A percentile compares a stretch with the other conserved stretches of the same genome.
Evolutionary conservation across 441 rosid species (phyloP).

Genomic region (Flueggea neowawraea): DNA sequence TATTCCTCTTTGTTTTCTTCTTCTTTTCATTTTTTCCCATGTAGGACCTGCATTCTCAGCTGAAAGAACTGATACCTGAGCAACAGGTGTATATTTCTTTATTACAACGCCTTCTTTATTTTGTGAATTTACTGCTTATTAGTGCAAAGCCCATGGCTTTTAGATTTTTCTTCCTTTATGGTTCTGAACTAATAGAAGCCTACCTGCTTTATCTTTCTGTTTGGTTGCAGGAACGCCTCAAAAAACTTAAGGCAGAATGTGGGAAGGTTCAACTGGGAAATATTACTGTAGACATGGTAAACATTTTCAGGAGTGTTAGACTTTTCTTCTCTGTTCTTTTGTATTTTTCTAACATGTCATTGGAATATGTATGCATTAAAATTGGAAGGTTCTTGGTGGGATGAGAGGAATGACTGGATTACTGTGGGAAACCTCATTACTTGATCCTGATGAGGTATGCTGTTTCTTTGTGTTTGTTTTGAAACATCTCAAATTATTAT

Average conservation of each 20-base stretch:
- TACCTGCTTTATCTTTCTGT: slow-evolving; percentile 13
- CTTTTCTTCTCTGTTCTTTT: not conserved
- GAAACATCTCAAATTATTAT: not conserved
- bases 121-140: not conserved
- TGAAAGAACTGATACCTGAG: slow-evolving; percentile 90
- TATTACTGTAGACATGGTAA: slow-evolving; percentile 93
- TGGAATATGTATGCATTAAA: not conserved
- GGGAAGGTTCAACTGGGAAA: slow-evolving; percentile 91
- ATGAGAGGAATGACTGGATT: slow-evolving; percentile 99
- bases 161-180: not conserved
- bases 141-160: too few species aligned
- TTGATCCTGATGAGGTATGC: slow-evolving; percentile 90
- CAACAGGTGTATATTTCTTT: slow-evolving; percentile 57
- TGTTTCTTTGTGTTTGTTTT: not conserved
- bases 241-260: slow-evolving; percentile 72
- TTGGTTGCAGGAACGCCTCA: slow-evolving; percentile 69
- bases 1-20: not conserved
- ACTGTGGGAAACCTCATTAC: slow-evolving; percentile 98
- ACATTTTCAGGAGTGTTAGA: not conserved
- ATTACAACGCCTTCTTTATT: not conserved
- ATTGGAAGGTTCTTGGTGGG: slow-evolving; percentile 84
- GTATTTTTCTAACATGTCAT: not conserved
- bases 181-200: not conserved
- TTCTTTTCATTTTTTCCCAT: not conserved
- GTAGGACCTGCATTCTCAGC: slow-evolving; percentile 89